Evolutionary conservation across 352 stramenopile genomes (phyloP).

Genomic region (Globisporangium megalacanthum): DNA sequence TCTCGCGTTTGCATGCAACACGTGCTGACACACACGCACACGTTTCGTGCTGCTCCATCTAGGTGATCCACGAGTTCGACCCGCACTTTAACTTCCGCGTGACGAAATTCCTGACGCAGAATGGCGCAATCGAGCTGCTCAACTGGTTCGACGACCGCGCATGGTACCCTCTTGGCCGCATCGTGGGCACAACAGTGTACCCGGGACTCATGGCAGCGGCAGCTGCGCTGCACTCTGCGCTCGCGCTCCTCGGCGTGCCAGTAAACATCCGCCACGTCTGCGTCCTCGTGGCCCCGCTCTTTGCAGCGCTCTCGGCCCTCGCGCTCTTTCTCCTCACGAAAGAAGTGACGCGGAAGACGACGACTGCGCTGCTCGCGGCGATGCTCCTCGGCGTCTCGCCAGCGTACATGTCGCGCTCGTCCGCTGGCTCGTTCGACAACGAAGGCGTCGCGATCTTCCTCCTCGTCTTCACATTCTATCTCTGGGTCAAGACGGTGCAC

Average conservation of each 20-base stretch:
- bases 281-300: conserved; percentile 88
- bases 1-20: not conserved
- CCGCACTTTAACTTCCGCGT: conserved; percentile 99
- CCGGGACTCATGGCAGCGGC: conserved; percentile 89
- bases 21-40: not conserved
- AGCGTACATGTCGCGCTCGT: conserved; percentile 96
- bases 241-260: conserved; percentile 47
- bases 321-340: conserved; percentile 86
- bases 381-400: conserved; percentile 95
- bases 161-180: conserved; percentile 92
- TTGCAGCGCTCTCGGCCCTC: conserved; percentile 80
- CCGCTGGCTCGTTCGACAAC: conserved; percentile 98
- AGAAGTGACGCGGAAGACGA: conserved; percentile 58
- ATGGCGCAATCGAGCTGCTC: conserved; percentile 92
- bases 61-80: conserved; percentile 91
- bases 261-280: conserved; percentile 85
- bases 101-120: conserved; percentile 92
- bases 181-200: conserved; percentile 92
- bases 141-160: conserved; percentile 98
- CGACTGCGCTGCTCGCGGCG: conserved; percentile 84
- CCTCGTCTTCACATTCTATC: conserved; percentile 96
- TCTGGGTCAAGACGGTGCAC: conserved; percentile 89
- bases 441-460: conserved; percentile 98
- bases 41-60: not conserved
- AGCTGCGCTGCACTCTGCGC: conserved; percentile 68